Conservation (phyloP, 2,329 filamentous ascomycete genomes). For the Aspergillus thermomutatus region DNA sequence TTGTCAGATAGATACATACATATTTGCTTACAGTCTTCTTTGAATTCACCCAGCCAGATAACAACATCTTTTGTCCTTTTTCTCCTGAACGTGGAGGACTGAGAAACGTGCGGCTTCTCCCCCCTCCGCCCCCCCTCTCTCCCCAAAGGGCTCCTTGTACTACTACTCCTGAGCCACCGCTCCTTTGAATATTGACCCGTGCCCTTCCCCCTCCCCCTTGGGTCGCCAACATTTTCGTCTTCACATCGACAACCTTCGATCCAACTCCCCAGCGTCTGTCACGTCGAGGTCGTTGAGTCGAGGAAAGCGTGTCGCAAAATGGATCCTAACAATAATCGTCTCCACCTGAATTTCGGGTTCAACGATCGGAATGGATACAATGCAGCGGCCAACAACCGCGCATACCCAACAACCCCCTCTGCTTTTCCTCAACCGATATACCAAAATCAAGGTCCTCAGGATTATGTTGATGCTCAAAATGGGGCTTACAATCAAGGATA, state of each 20-base stretch:
- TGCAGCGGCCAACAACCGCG: conserved; percentile 57
- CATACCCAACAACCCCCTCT: conserved; percentile 85
- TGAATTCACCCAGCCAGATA: background rate
- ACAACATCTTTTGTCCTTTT: background rate
- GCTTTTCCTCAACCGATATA: conserved; percentile 92
- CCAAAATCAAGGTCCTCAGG: conserved; percentile 57
- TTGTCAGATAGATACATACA: background rate
- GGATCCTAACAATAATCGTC: conserved; percentile 54
- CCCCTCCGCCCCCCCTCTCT: conserved; percentile 9
- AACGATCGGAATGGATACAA: conserved; percentile 62
- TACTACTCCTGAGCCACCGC: conserved; percentile 26
- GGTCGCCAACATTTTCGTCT: conserved; percentile 9
- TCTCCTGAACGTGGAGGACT: background rate
- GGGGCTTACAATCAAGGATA: conserved; percentile 50
- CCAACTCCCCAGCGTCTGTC: conserved; percentile 6
- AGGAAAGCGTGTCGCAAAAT: conserved; percentile 42
- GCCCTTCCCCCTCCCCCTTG: conserved; percentile 12
- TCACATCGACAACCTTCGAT: conserved; percentile 4
- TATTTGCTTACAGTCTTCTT: background rate
- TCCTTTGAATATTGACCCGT: conserved; percentile 19
- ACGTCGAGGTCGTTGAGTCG: conserved; percentile 35
- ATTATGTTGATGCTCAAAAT: conserved; percentile 55
- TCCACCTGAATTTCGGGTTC: conserved; percentile 49
- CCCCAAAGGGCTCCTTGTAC: conserved; percentile 3
- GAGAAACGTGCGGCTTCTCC: conserved; percentile 1